Conservation (phyloP, 371 early-diverging fungal genomes). For the Capillidium heterosporum region DNA sequence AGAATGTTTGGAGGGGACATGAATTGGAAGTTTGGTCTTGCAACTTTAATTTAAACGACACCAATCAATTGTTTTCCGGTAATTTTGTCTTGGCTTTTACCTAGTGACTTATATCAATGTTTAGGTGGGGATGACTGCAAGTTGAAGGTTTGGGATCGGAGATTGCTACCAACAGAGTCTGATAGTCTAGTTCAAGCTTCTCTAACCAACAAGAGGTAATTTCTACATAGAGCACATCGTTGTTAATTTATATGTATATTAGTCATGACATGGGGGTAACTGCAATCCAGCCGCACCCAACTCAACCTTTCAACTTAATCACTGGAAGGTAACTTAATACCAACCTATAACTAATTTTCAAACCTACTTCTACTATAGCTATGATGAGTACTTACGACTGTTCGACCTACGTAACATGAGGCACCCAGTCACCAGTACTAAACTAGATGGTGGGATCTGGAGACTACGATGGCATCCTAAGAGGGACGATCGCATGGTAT, state of each 20-base stretch:
- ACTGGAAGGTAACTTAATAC: neutral
- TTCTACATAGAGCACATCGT: neutral
- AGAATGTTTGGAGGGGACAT: no score
- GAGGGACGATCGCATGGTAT: neutral
- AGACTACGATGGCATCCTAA: neutral
- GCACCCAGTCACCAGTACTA: neutral
- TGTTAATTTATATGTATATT: neutral
- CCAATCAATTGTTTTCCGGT: neutral
- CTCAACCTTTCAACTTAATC: neutral
- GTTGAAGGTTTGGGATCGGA: conserved; percentile 3
- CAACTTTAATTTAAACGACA: no score
- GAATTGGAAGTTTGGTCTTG: no score
- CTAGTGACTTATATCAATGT: neutral
- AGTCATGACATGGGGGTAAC: conserved; percentile 3
- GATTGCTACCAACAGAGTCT: neutral
- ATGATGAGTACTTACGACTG: conserved; percentile 1
- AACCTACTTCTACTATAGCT: neutral
- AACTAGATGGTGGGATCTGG: conserved; percentile 2
- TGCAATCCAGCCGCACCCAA: neutral
- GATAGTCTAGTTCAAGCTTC: neutral
- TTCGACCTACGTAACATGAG: neutral
- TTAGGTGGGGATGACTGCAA: conserved; percentile 3
- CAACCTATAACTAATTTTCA: neutral
- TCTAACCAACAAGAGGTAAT: neutral
- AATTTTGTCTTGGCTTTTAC: neutral